A percentile compares a stretch with the other conserved stretches of the same genome.
These are phyloP conservation scores for Xylaria sp. DNA, from an alignment of 2,329 filamentous ascomycete species.

Conservation along the genomic window DNA sequence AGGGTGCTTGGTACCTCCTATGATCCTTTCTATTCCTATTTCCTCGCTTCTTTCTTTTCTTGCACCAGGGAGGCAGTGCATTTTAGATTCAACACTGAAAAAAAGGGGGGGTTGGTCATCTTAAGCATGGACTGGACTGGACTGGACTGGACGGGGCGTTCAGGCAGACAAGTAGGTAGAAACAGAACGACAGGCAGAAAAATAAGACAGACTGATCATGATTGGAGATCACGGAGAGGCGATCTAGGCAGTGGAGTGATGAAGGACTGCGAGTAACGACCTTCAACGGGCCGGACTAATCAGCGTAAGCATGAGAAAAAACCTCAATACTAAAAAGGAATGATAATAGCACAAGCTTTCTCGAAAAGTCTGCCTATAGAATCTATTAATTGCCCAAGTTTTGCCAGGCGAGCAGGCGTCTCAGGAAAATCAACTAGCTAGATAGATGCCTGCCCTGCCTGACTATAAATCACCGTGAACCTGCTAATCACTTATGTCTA, in stretches of 20 bases:
- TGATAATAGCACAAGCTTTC: not conserved
- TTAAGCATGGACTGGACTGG: not conserved
- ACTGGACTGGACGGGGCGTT: not conserved
- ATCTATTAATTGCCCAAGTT: not conserved
- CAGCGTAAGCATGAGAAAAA: not conserved
- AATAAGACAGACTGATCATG: not conserved
- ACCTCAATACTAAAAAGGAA: not conserved
- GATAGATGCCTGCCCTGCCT: no score
- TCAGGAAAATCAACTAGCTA: no score
- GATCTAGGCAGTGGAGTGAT: not conserved
- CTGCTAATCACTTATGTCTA: no score
- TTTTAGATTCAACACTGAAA: constrained; percentile 16
- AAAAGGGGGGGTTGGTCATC: not conserved
- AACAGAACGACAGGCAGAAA: no score
- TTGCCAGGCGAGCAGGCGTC: no score
- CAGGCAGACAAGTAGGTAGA: no score
- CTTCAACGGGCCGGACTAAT: constrained; percentile 16
- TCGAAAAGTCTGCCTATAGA: not conserved
- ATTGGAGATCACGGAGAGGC: not conserved
- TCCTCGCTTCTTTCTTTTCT: not conserved
- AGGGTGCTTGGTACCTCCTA: no score
- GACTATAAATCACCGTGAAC: no score
- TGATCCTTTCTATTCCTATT: not conserved
- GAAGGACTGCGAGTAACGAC: not conserved
- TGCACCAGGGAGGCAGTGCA: not conserved